These are phyloP conservation scores for Ceratobasidium sp. DNA, from an alignment of 1,284 basidiomycete genomes.

Conservation along the genomic window DNA sequence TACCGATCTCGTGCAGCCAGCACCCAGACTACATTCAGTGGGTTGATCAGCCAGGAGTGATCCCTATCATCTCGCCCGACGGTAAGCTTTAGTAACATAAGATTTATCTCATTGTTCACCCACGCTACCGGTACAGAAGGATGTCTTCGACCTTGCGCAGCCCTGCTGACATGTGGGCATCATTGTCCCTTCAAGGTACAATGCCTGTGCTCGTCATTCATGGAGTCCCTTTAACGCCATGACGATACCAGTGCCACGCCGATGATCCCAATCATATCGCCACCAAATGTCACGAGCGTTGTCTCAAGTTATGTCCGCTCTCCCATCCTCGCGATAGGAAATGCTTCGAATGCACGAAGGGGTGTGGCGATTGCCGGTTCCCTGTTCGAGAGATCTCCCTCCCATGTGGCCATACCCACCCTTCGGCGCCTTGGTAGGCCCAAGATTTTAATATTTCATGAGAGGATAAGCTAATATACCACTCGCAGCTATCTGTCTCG, in stretches of 20 bases:
- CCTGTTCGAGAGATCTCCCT: conserved; percentile 63
- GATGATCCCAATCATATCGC: conserved; percentile 69
- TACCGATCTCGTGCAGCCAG: conserved; percentile 70
- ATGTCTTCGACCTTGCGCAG: conserved; percentile 69
- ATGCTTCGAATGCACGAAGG: conserved; percentile 60
- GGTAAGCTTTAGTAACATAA: conserved; percentile 56
- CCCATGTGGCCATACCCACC: conserved; percentile 73
- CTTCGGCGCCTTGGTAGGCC: conserved; percentile 66
- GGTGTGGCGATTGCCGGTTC: conserved; percentile 71
- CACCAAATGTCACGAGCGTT: conserved; percentile 66
- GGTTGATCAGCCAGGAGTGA: conserved; percentile 66
- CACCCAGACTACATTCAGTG: conserved; percentile 64
- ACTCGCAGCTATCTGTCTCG: conserved; percentile 63
- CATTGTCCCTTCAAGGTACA: conserved; percentile 72
- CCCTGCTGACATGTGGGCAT: conserved; percentile 76
- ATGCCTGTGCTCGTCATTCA: not conserved
- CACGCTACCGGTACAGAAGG: conserved; percentile 62
- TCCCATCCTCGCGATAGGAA: conserved; percentile 70
- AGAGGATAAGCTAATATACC: conserved; percentile 3
- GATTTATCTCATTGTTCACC: not conserved
- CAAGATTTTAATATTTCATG: not conserved
- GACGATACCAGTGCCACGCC: conserved; percentile 69
- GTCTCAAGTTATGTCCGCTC: conserved; percentile 66
- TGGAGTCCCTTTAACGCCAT: not conserved
- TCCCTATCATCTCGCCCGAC: conserved; percentile 69